A percentile compares a stretch with the other conserved stretches of the same genome.
Evolutionary conservation across 345 rosid genomes (phyloP).

Genomic region (Eucalyptus camaldulensis): DNA sequence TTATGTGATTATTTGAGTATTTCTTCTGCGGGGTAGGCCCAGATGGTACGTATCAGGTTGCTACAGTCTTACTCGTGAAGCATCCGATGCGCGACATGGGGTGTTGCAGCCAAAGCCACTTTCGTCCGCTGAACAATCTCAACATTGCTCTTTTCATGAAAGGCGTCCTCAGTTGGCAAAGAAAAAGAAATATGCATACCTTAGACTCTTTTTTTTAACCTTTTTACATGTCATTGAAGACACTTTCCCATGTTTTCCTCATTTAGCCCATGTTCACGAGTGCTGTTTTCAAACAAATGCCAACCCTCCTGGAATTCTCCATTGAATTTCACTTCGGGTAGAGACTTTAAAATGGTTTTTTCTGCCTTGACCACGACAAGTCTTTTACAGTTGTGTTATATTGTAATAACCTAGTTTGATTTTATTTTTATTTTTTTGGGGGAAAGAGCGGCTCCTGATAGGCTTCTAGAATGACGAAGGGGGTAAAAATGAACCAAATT

Average conservation of each 20-base stretch:
- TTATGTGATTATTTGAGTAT: not conserved
- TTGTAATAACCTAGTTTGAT: no score
- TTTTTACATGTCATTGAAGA: not conserved
- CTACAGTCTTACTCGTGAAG: not conserved
- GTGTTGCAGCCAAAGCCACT: not conserved
- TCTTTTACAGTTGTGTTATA: not conserved
- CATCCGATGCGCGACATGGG: not conserved
- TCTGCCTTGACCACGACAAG: not conserved
- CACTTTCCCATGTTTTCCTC: not conserved
- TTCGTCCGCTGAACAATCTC: not conserved
- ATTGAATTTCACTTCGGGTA: not conserved
- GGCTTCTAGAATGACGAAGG: fast-evolving
- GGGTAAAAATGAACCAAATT: no score
- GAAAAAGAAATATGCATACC: not conserved
- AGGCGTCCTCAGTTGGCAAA: not conserved
- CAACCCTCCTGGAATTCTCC: not conserved
- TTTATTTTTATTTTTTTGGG: no score
- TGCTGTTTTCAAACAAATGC: not conserved
- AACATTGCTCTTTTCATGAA: not conserved
- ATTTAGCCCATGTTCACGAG: not conserved
- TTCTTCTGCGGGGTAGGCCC: not conserved
- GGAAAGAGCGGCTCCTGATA: no score
- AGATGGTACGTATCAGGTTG: not conserved
- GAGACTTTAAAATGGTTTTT: not conserved
- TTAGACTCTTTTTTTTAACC: not conserved